These are phyloP conservation scores for Pezicula radicicola DNA, from an alignment of 2,329 filamentous ascomycete genomes.

Conservation along the genomic window DNA sequence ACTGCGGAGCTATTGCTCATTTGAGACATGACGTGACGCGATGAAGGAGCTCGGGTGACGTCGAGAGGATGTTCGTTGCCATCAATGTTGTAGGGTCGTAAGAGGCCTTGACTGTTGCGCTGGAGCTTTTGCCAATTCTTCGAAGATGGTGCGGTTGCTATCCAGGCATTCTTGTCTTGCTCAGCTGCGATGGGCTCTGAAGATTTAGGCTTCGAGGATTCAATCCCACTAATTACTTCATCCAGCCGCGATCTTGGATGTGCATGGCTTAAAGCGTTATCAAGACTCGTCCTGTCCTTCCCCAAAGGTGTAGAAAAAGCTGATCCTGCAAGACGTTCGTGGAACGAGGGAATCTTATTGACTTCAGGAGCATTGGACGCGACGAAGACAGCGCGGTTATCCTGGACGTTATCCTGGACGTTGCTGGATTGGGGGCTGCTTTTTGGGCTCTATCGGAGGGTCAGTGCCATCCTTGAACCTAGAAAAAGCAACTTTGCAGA, in stretches of 20 bases:
- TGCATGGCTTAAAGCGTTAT: too few relatives aligned
- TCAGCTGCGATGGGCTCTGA: too few relatives aligned
- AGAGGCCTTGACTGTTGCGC: not conserved
- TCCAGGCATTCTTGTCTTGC: too few relatives aligned
- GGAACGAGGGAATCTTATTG: too few relatives aligned
- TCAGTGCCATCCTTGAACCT: conserved; percentile 3
- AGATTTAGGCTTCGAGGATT: too few relatives aligned
- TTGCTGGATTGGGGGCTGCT: not conserved
- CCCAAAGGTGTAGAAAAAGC: too few relatives aligned
- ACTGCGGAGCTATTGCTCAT: conserved; percentile 14
- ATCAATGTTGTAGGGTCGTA: not conserved
- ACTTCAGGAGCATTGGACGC: not conserved
- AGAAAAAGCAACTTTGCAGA: not conserved
- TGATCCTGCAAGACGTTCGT: too few relatives aligned
- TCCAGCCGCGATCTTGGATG: too few relatives aligned
- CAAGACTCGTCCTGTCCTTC: too few relatives aligned
- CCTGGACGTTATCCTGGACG: not conserved
- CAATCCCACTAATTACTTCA: too few relatives aligned
- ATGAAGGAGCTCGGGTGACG: not conserved
- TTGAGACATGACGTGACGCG: not conserved
- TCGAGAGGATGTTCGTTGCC: not conserved
- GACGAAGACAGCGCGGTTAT: not conserved
- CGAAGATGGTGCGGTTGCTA: too few relatives aligned
- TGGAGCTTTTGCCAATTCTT: not conserved
- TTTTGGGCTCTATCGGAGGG: conserved; percentile 1